Evolutionary conservation across 441 rosid genomes (phyloP), one percentile per base, ranked within the genome.

Genomic region (Aleurites moluccanus): DNA sequence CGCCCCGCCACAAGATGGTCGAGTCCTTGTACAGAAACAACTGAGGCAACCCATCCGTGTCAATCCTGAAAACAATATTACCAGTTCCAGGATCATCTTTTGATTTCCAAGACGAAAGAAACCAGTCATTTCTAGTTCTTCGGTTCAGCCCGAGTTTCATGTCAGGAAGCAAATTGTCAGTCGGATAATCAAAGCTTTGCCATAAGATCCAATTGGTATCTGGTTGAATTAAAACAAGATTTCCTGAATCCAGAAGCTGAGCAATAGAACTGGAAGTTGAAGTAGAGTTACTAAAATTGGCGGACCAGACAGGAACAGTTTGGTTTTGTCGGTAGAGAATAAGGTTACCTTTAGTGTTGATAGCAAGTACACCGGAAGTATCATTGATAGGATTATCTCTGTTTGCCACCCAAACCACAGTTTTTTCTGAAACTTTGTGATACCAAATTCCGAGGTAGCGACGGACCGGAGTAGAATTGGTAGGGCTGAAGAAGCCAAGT

Each of bases 351-450:
- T 70, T 73, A 72, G 50, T 38, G 63, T 81, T 75, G 81, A 89
- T 73, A 18, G 78, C 67, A 6, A 92, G 82, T 14, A 56, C 64
- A 21, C 92, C 96, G 0, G 86, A 82, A 49, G 77, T 40, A 71
- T 66, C 85, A 14, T 67, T 79, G 69, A 90, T 27, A 0, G 94
- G 98, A 59, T 73, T 82, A 30, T 88, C 84, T 72, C 96, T 82
- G 35, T 93, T 93, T 55, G 89, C 91, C 25, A 92, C 91, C 98
- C 93, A 92, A 10, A 84, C 87, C 9, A 87, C 28, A 0, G 91
- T 85, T 60, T 55, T 75, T 40, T 73, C 80, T 1, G 82, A 15
- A 75, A 84, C 76, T 74, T 78, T 82, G 7, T 85, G 47, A 62
- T 84, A 86, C 96, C 96, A 88, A 67, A 90, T 83, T 30, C 95